A percentile compares a stretch with the other conserved stretches of the same genome.
phyloP scores from a whole-genome alignment of 2,329 filamentous ascomycete species.

The Rutstroemia sp. region DNA sequence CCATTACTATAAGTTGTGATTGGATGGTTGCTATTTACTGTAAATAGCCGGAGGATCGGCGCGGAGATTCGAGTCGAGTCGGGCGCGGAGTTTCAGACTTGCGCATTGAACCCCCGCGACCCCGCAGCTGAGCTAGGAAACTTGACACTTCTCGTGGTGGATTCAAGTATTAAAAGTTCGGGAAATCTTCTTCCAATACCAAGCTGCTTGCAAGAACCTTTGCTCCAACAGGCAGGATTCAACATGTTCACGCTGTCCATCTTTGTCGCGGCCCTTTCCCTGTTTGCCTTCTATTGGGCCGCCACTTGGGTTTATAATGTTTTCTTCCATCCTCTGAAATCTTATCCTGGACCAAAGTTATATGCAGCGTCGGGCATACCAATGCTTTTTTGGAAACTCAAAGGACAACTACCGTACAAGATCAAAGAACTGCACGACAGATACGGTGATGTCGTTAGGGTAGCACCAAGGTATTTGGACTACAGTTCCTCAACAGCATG shows the following conservation, averaged over 20 bases:
- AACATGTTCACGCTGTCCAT: neutral
- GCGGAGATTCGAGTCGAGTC: neutral
- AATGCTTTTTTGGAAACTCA: neutral
- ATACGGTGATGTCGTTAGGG: conserved; percentile 15
- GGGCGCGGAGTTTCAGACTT: no score
- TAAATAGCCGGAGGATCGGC: neutral
- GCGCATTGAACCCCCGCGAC: no score
- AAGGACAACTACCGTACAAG: neutral
- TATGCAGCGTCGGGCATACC: conserved; percentile 7
- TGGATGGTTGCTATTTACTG: neutral
- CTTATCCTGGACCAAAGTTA: conserved; percentile 11
- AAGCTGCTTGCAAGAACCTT: no score
- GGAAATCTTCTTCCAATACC: no score
- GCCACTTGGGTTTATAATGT: conserved; percentile 10
- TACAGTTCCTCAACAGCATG: conserved; percentile 11
- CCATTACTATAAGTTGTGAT: neutral
- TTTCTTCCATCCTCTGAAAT: conserved; percentile 12
- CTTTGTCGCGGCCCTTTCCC: neutral
- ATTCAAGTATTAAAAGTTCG: no score
- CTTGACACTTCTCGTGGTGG: no score
- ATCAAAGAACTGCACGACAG: conserved; percentile 9
- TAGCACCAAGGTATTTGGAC: conserved; percentile 11
- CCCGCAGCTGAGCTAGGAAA: neutral
- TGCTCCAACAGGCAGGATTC: neutral
- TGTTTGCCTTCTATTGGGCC: neutral